These are phyloP conservation scores for Ceratocystis cacaofunesta DNA, from an alignment of 2,329 filamentous ascomycete species.

Conservation along the genomic window DNA sequence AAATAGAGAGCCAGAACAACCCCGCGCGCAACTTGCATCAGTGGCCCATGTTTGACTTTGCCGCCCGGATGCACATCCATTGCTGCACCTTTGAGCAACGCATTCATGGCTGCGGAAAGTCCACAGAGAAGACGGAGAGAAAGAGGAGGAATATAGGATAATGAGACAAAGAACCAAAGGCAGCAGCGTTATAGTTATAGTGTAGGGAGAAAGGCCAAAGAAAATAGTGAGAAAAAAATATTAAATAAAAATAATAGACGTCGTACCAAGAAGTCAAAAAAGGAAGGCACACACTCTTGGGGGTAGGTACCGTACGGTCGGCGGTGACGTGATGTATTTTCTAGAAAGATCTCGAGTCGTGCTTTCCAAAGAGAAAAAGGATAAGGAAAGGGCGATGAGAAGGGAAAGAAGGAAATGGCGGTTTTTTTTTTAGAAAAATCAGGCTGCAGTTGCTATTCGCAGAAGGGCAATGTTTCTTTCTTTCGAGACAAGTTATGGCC, in stretches of 20 bases:
- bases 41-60: slow-evolving; percentile 35
- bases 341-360: not conserved
- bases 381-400: not conserved
- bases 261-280: not conserved
- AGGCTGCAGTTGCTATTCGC: not conserved
- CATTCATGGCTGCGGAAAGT: slow-evolving; percentile 6
- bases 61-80: slow-evolving; percentile 36
- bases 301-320: no score
- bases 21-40: slow-evolving; percentile 38
- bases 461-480: not conserved
- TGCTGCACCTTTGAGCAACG: slow-evolving; percentile 10
- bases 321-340: not conserved
- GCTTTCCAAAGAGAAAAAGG: not conserved
- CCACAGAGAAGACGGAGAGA: not conserved
- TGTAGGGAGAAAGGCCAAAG: not conserved
- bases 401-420: not conserved
- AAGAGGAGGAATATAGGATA: not conserved
- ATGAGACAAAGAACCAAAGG: not conserved
- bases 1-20: slow-evolving; percentile 40
- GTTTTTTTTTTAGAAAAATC: not conserved
- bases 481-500: not conserved
- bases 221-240: not conserved
- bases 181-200: not conserved
- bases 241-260: not conserved
- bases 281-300: not conserved